These are phyloP conservation scores for Talaromyces wortmannii DNA, from an alignment of 495 filamentous ascomycete genomes.

Conservation along the genomic window DNA sequence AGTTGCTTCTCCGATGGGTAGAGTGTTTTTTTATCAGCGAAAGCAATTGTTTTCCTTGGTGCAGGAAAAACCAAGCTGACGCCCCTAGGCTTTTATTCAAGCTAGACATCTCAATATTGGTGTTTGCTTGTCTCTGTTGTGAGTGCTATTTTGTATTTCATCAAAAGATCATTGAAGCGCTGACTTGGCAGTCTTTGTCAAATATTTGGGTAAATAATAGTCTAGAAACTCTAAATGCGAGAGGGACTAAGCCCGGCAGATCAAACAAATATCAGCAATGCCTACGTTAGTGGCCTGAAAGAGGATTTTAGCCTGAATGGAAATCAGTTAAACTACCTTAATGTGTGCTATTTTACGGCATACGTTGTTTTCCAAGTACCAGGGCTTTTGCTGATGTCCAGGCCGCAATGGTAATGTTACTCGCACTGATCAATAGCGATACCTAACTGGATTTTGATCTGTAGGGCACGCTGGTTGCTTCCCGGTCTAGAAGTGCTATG, in stretches of 20 bases:
- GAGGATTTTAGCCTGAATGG: conserved; percentile 52
- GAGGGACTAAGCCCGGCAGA: conserved; percentile 7
- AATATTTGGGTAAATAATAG: too few species aligned
- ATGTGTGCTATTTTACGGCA: conserved; percentile 30
- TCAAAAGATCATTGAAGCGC: background rate
- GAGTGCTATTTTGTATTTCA: conserved; percentile 6
- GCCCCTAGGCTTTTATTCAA: conserved; percentile 17
- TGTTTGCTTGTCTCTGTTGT: conserved; percentile 28
- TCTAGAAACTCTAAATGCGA: background rate
- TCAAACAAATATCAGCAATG: conserved; percentile 43
- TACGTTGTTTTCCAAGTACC: conserved; percentile 34
- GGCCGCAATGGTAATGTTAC: too few species aligned
- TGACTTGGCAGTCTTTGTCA: too few species aligned
- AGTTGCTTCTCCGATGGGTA: too few species aligned
- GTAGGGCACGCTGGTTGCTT: conserved; percentile 30
- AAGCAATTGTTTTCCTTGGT: conserved; percentile 16
- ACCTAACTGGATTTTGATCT: too few species aligned
- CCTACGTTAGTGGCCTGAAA: conserved; percentile 52
- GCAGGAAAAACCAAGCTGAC: background rate
- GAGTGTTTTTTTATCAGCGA: too few species aligned
- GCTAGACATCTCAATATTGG: conserved; percentile 23
- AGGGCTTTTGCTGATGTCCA: conserved; percentile 14
- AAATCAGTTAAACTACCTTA: conserved; percentile 39
- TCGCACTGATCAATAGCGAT: too few species aligned
- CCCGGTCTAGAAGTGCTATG: conserved; percentile 23